Evolutionary conservation across 2,329 filamentous ascomycete genomes (phyloP).

Genomic region (Neophaeococcomyces aloes): DNA sequence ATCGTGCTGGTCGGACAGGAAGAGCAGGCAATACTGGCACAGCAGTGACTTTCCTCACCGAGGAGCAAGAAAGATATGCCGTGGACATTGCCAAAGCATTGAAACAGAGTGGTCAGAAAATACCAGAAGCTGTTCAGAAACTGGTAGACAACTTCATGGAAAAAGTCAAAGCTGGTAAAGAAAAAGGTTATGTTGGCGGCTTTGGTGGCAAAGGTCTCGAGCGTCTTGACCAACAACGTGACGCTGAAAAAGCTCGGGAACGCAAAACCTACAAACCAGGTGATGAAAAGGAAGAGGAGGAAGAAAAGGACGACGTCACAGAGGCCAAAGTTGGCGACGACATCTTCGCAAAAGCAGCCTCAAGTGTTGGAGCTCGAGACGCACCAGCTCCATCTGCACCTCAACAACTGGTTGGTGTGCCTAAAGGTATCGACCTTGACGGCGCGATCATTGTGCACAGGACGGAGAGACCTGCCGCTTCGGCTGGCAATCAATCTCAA

Average conservation of each 20-base stretch:
- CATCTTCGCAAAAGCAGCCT: constrained; percentile 49
- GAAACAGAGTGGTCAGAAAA: constrained; percentile 76
- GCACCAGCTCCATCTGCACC: constrained; percentile 33
- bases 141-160: constrained; percentile 62
- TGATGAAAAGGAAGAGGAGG: constrained; percentile 68
- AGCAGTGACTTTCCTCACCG: constrained; percentile 86
- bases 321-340: constrained; percentile 54
- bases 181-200: constrained; percentile 69
- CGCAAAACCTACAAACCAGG: constrained; percentile 84
- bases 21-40: constrained; percentile 90
- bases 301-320: constrained; percentile 52
- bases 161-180: constrained; percentile 86
- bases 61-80: constrained; percentile 83
- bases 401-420: constrained; percentile 34
- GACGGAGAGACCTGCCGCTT: constrained; percentile 47
- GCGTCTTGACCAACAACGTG: constrained; percentile 79
- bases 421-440: constrained; percentile 51
- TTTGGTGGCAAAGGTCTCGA: constrained; percentile 95
- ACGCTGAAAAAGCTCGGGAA: constrained; percentile 74
- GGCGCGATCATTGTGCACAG: constrained; percentile 64
- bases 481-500: constrained; percentile 45
- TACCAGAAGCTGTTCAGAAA: constrained; percentile 59
- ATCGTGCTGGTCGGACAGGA: constrained; percentile 84
- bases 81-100: constrained; percentile 81
- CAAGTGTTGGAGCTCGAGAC: constrained; percentile 52